These are phyloP conservation scores for Magnaporthiopsis incrustans DNA, from an alignment of 2,329 filamentous ascomycete genomes.

Conservation along the genomic window DNA sequence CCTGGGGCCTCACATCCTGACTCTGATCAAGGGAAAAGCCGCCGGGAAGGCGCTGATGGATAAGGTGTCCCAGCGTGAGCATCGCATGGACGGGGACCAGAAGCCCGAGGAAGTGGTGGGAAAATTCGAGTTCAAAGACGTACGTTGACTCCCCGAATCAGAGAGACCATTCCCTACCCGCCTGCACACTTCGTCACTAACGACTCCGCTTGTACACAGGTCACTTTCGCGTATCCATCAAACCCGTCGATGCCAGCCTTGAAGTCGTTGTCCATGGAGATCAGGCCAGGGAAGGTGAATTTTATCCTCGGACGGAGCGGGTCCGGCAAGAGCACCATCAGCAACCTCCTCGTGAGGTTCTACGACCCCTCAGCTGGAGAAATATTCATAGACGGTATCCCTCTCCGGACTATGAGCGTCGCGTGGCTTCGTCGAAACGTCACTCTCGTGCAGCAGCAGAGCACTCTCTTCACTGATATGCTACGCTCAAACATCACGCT, in stretches of 20 bases:
- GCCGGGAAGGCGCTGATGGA: slow-evolving; percentile 54
- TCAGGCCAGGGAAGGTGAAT: slow-evolving; percentile 63
- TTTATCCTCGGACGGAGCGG: slow-evolving; percentile 84
- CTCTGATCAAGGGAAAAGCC: slow-evolving; percentile 70
- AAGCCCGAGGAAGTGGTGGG: background rate
- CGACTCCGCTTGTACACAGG: slow-evolving; percentile 32
- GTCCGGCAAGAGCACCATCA: slow-evolving; percentile 85
- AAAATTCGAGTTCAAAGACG: slow-evolving; percentile 57
- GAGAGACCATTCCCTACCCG: background rate
- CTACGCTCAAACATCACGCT: slow-evolving; percentile 72
- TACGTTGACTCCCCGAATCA: slow-evolving; percentile 29
- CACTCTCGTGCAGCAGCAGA: slow-evolving; percentile 75
- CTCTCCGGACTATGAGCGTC: slow-evolving; percentile 53
- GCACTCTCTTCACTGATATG: slow-evolving; percentile 72
- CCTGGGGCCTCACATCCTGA: slow-evolving; percentile 67
- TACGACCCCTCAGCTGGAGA: slow-evolving; percentile 60
- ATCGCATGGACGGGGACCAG: background rate
- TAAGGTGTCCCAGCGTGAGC: slow-evolving; percentile 2
- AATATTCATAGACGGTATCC: slow-evolving; percentile 59
- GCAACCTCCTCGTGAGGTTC: slow-evolving; percentile 70
- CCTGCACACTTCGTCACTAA: background rate
- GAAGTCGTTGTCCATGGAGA: slow-evolving; percentile 54
- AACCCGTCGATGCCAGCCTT: slow-evolving; percentile 55
- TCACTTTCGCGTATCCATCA: slow-evolving; percentile 76
- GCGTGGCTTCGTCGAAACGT: slow-evolving; percentile 72